Conservation (phyloP, 1,284 basidiomycete genomes). For the Ganoderma lucidum region DNA sequence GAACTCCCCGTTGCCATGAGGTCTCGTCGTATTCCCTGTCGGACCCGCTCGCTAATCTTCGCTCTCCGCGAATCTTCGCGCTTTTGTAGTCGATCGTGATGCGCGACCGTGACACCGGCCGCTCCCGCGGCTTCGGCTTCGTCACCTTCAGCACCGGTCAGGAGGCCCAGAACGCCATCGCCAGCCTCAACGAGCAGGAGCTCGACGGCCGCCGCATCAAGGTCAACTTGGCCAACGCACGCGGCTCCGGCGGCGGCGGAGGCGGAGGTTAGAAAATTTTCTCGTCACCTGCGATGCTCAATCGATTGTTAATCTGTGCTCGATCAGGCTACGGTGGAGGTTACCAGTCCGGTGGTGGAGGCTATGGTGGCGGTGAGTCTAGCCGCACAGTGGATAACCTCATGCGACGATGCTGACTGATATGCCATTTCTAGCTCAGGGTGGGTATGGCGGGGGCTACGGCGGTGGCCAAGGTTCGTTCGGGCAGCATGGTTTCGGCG, state of each 20-base stretch:
- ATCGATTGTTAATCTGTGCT: conserved; percentile 15
- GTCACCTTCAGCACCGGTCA: conserved; percentile 73
- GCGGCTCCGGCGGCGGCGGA: conserved; percentile 58
- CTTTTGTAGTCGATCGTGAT: conserved; percentile 86
- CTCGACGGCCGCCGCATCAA: conserved; percentile 94
- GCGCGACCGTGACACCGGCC: conserved; percentile 97
- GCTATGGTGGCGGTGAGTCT: conserved; percentile 25
- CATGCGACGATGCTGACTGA: conserved; percentile 20
- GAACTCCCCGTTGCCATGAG: conserved; percentile 17
- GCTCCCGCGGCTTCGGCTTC: conserved; percentile 97
- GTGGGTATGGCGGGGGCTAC: conserved; percentile 42
- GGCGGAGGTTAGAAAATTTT: conserved; percentile 33
- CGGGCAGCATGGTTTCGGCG: conserved; percentile 18
- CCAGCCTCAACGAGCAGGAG: conserved; percentile 87
- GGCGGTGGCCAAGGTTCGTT: conserved; percentile 34
- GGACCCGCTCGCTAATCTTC: conserved; percentile 27
- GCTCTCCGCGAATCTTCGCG: conserved; percentile 22
- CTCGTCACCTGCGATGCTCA: not conserved
- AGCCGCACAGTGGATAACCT: not conserved
- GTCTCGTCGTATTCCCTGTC: conserved; percentile 7
- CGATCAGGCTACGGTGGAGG: conserved; percentile 43
- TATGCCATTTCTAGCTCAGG: conserved; percentile 23
- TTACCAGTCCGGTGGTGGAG: conserved; percentile 42
- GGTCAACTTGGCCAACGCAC: conserved; percentile 95
- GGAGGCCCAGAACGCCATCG: conserved; percentile 87